Evolutionary conservation across 306 rosid genomes (phyloP), one percentile per base, ranked within the genome.

Genomic region (Cyclanthera cordifolia): DNA sequence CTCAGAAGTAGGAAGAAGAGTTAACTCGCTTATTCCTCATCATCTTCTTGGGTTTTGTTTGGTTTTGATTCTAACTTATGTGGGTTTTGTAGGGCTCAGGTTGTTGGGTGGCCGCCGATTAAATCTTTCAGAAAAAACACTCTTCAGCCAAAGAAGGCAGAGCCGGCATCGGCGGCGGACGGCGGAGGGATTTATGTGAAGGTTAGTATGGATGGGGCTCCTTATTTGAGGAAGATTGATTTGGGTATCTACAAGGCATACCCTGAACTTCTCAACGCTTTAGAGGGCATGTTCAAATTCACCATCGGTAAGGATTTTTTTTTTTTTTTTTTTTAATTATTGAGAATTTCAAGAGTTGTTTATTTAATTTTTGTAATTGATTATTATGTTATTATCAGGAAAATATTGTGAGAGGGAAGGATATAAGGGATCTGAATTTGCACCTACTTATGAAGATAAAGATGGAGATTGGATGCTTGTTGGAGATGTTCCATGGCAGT

Each of bases 171-270:
- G 60, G 12, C 49, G n/a, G 75, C 72, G 20, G 90, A 83, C 20
- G 79, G 32, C 46, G 56, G 73, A 19, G 97, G 95, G 66, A 82
- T 78, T 61, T 88, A 82, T 80, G 85, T 91, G 59, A 91, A 91
- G 81, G 97, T 91, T 7, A 91, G 97, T 78, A 79, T 91, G 95
- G 97, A 91, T 82, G 97, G 97, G 61, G 97, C 97, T 12, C 97
- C 95, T 78, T 91, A 91, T 66, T 91, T 91, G 3, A 91, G 97
- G 72, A 91, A 88, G 83, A 88, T 91, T 16, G 97, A 91, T 72
- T 75, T 91, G 64, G 81, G 53, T 78, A 52, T 87, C 11, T 91
- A 84, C 79, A 78, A 68, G 48, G 83, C 84, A 24, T 91, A 91
- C 60, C 74, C 83, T 39, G 74, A 91, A 70, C 91, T 91, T 73